phyloP scores from a whole-genome alignment of 352 stramenopile species.

The Thraustochytrium sp. region DNA sequence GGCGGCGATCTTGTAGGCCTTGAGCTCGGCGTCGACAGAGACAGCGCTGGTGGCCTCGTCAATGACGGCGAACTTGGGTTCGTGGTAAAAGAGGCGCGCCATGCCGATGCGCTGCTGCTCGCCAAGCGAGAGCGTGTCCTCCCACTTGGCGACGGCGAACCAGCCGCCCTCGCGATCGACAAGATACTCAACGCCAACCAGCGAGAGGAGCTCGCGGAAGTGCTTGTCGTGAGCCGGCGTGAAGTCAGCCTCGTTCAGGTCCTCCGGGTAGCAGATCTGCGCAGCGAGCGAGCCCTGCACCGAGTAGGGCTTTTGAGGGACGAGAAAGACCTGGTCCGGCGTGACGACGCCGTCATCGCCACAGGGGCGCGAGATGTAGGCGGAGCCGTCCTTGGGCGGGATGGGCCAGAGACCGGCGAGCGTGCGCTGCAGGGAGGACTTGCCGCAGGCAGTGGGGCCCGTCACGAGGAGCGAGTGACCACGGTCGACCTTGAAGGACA shows the following conservation, averaged over 20 bases:
- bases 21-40: conserved; percentile 68
- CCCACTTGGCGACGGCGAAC: conserved; percentile 75
- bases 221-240: conserved; percentile 5
- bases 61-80: conserved; percentile 77
- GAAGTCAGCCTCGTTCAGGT: conserved; percentile 59
- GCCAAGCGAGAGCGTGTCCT: conserved; percentile 72
- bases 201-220: conserved; percentile 63
- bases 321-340: conserved; percentile 64
- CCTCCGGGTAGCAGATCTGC: conserved; percentile 75
- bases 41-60: conserved; percentile 73
- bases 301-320: conserved; percentile 76
- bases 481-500: conserved; percentile 68
- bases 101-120: conserved; percentile 83
- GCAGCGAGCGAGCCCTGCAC: conserved; percentile 72
- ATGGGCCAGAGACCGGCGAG: conserved; percentile 77
- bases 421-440: conserved; percentile 76
- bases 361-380: conserved; percentile 27
- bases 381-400: neutral
- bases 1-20: conserved; percentile 72
- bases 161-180: conserved; percentile 58
- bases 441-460: conserved; percentile 72
- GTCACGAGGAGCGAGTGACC: conserved; percentile 80
- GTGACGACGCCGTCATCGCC: conserved; percentile 3
- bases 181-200: conserved; percentile 69
- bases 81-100: conserved; percentile 78